A percentile compares a stretch with the other conserved stretches of the same genome.
Evolutionary conservation across 1,284 basidiomycete species (phyloP).

Genomic region (Naganishia cerealis): DNA sequence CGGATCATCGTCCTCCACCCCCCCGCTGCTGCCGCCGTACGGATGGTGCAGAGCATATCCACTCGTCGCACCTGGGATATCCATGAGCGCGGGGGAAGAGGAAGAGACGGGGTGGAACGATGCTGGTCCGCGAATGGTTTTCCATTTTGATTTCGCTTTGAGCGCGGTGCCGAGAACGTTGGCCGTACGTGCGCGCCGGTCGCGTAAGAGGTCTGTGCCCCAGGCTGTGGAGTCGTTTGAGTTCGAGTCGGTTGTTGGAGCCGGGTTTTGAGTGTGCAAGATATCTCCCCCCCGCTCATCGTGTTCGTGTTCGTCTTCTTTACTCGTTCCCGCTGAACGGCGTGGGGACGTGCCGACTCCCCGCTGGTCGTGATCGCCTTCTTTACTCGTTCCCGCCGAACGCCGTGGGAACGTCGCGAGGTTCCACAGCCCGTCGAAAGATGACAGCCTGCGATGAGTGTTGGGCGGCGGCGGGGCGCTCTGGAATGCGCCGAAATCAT

Average conservation of each 20-base stretch:
- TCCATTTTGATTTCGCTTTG: slow-evolving; percentile 47
- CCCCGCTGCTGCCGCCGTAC: too few species aligned
- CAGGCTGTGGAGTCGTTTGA: slow-evolving; percentile 7
- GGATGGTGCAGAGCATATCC: slow-evolving; percentile 16
- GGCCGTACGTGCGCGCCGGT: slow-evolving; percentile 37
- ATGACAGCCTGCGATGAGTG: slow-evolving; percentile 27
- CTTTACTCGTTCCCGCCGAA: background rate
- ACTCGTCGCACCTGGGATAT: slow-evolving; percentile 15
- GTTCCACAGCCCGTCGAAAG: slow-evolving; percentile 28
- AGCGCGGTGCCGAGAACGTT: slow-evolving; percentile 40
- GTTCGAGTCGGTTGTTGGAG: background rate
- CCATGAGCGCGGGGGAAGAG: background rate
- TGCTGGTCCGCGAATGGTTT: slow-evolving; percentile 39
- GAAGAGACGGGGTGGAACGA: slow-evolving; percentile 32
- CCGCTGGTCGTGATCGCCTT: background rate
- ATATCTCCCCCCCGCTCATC: background rate
- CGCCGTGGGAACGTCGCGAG: background rate
- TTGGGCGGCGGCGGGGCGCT: slow-evolving; percentile 2
- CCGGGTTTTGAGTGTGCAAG: background rate
- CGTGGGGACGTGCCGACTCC: slow-evolving; percentile 23
- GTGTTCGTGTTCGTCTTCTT: background rate
- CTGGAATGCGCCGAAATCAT: slow-evolving; percentile 11
- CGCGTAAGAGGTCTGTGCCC: slow-evolving; percentile 32
- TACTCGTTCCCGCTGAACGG: background rate
- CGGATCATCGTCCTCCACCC: background rate